Evolutionary conservation across 768 basidiomycete genomes (phyloP).

Genomic region (Chalciporus chontae): DNA sequence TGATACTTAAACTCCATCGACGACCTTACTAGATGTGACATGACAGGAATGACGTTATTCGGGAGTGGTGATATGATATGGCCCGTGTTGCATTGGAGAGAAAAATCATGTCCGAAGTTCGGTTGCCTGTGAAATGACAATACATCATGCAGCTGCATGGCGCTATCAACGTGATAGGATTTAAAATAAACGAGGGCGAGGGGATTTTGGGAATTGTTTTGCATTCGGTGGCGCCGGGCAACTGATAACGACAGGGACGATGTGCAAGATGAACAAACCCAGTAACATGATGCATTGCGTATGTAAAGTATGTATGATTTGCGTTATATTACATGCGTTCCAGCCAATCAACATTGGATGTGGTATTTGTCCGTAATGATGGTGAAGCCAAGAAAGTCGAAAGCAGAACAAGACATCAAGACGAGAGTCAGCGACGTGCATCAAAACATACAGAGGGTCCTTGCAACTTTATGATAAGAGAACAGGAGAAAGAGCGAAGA

Average conservation of each 20-base stretch:
- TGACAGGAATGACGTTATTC: background rate
- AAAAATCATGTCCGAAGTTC: slow-evolving; percentile 1
- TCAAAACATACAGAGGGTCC: background rate
- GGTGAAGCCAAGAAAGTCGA: slow-evolving; percentile 25
- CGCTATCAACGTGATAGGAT: background rate
- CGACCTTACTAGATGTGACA: background rate
- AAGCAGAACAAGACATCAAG: slow-evolving; percentile 28
- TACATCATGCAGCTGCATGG: background rate
- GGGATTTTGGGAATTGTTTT: background rate
- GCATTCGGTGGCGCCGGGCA: slow-evolving; percentile 2
- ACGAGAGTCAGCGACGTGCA: slow-evolving; percentile 6
- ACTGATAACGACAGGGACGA: slow-evolving; percentile 9
- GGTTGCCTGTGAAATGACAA: slow-evolving; percentile 8
- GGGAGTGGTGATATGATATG: too few relatives aligned
- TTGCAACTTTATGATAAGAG: slow-evolving; percentile 12
- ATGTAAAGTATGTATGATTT: slow-evolving; percentile 27
- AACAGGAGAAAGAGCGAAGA: background rate
- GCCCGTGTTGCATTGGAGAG: too few relatives aligned
- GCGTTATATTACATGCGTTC: slow-evolving; percentile 33
- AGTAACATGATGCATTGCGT: slow-evolving; percentile 9
- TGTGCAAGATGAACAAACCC: slow-evolving; percentile 16
- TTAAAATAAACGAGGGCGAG: slow-evolving; percentile 1
- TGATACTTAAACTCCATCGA: background rate
- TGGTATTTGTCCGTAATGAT: slow-evolving; percentile 22
- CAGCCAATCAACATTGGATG: slow-evolving; percentile 27